Evolutionary conservation across 2,329 filamentous ascomycete genomes (phyloP).

Genomic region (Bipolaris victoriae): DNA sequence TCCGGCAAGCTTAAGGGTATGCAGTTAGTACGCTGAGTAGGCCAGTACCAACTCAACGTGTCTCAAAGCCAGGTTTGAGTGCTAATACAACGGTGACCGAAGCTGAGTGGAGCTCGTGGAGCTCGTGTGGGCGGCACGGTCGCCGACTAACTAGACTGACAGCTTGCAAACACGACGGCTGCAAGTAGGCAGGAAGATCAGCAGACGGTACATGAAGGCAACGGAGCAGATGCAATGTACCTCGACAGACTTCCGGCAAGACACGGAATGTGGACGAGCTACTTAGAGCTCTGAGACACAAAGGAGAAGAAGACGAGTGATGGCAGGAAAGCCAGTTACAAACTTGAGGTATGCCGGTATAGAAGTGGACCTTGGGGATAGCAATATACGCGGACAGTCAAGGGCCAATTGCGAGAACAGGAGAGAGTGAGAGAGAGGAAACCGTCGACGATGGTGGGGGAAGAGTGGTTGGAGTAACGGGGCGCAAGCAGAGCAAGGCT

Average conservation of each 20-base stretch:
- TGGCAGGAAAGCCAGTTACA: background rate
- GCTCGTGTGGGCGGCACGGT: slow-evolving; percentile 25
- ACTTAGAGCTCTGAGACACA: slow-evolving; percentile 11
- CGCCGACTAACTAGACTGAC: slow-evolving; percentile 32
- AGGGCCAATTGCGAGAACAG: slow-evolving; percentile 22
- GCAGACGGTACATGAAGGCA: slow-evolving; percentile 14
- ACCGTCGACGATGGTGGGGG: slow-evolving; percentile 11
- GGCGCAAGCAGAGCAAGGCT: slow-evolving; percentile 16
- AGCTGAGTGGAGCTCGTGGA: slow-evolving; percentile 18
- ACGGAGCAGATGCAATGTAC: slow-evolving; percentile 19
- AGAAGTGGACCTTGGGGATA: slow-evolving; percentile 9
- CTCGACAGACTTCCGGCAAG: slow-evolving; percentile 18
- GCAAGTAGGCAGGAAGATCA: slow-evolving; percentile 31
- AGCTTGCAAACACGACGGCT: slow-evolving; percentile 27
- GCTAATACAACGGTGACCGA: slow-evolving; percentile 11
- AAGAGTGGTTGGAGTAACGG: slow-evolving; percentile 12
- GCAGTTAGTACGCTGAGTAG: slow-evolving; percentile 5
- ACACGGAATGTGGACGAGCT: slow-evolving; percentile 13
- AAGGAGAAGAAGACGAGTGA: background rate
- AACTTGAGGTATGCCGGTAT: background rate
- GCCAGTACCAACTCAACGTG: background rate
- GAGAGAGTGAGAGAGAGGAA: background rate
- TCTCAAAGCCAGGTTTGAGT: slow-evolving; percentile 6
- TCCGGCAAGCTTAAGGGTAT: slow-evolving; percentile 7
- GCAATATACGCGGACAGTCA: slow-evolving; percentile 5